phyloP scores from a whole-genome alignment of 192 early-diverging fungal genomes.

The Geranomyces michiganensis region DNA sequence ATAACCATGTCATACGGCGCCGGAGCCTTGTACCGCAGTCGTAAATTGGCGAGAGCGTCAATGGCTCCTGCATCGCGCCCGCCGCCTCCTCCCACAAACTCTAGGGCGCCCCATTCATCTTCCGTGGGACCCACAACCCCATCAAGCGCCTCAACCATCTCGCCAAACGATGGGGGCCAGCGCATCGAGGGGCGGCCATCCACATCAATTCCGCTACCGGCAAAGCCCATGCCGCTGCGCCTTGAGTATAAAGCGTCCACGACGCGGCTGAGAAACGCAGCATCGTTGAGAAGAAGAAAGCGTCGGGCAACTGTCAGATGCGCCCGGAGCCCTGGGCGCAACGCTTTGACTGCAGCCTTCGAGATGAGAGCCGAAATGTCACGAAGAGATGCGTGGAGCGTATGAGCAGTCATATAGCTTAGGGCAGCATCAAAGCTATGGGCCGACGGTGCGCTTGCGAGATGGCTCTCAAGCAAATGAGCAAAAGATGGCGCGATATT shows the following conservation, averaged over 20 bases:
- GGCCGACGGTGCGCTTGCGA: not conserved
- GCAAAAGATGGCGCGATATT: not conserved
- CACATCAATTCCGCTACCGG: not conserved
- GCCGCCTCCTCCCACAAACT: slow-evolving; percentile 8
- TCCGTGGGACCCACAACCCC: slow-evolving; percentile 3
- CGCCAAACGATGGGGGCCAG: slow-evolving; percentile 28
- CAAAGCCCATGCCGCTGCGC: not conserved
- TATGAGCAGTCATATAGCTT: slow-evolving; percentile 1
- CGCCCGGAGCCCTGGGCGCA: slow-evolving; percentile 15
- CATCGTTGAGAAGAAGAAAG: slow-evolving; percentile 22
- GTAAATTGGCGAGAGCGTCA: slow-evolving; percentile 9
- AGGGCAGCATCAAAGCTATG: not conserved
- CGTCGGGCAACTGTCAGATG: slow-evolving; percentile 22
- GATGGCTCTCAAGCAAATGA: not conserved
- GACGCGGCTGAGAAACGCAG: not conserved
- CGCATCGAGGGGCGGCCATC: not conserved
- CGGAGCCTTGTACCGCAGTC: slow-evolving; percentile 19
- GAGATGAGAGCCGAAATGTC: slow-evolving; percentile 21
- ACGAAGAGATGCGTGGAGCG: slow-evolving; percentile 10
- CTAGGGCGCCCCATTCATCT: not conserved
- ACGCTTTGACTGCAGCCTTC: not conserved
- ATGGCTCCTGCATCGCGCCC: slow-evolving; percentile 14
- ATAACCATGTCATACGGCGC: slow-evolving; percentile 21
- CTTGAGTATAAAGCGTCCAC: slow-evolving; percentile 9
- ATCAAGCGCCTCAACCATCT: slow-evolving; percentile 12